Evolutionary conservation across 306 rosid genomes (phyloP), one percentile per base, ranked within the genome.

Genomic region (Abrus precatorius): DNA sequence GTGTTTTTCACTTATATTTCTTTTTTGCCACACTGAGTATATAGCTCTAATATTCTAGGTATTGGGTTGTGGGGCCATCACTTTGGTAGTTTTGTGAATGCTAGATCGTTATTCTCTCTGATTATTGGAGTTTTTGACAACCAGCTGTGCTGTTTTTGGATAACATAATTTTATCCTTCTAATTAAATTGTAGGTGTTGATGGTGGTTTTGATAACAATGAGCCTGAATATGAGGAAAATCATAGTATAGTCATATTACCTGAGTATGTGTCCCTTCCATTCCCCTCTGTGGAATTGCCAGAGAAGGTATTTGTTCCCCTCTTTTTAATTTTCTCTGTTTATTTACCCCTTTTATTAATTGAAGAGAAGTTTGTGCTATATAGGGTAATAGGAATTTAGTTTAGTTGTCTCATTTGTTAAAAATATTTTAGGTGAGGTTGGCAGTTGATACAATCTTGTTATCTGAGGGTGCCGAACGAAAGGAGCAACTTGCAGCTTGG

Each of bases 241-340:
- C 87, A 82, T 78, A 85, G 59, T 80, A 83, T 95, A 62, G 89
- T 93, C 76, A 74, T 95, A 83, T 82, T 95, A 75, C 99, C 99
- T 32, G 86, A 89, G 71, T 87, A 90, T 84, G 91, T 85, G 14
- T 81, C 93, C 45, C 99, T 95, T 85, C 91, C 98, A 59, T 95
- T 93, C 81, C 99, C 99, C 49, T 93, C 97, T 0, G 99, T 95
- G 77, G 98, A 95, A 87, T 85, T 95, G 79, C 99, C 99, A 14
- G 99, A 95, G 92, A 95, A 93, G 98, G 99, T 95, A 83, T 63
- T 60, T 80, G 33, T 68, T 60, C 5, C 69, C 28, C 4, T 27
- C 14, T 30, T 50, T 56, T 54, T 61, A 28, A 53, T 52, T 63
- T 77, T 60, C 55, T 38, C 52, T 44, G 9, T 64, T 56, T 60